phyloP scores from a whole-genome alignment of 306 rosid species.

The Cucurbita pepo region DNA sequence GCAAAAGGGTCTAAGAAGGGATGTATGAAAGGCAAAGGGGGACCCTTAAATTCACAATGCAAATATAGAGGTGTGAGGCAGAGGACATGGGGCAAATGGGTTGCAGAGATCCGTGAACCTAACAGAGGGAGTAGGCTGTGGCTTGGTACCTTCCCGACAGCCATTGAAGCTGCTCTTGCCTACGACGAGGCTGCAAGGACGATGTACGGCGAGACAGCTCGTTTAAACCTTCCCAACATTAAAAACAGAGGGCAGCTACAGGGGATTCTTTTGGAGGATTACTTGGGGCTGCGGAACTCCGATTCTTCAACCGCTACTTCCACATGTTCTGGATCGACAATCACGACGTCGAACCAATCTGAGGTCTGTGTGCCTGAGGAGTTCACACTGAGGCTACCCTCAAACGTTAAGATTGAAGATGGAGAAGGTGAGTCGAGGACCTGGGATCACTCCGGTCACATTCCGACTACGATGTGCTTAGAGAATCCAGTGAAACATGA shows the following conservation, averaged over 20 bases:
- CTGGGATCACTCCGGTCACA: neutral
- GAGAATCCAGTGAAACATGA: constrained; percentile 24
- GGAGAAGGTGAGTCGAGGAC: constrained; percentile 13
- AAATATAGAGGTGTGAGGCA: constrained; percentile 89
- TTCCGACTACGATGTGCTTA: neutral
- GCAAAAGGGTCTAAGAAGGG: constrained; percentile 97
- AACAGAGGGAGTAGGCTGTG: constrained; percentile 64
- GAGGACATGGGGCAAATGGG: constrained; percentile 99
- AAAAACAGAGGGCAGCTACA: constrained; percentile 11
- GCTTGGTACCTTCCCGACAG: constrained; percentile 68
- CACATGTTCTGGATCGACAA: constrained; percentile 26
- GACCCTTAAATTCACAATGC: constrained; percentile 64
- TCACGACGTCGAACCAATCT: constrained; percentile 33
- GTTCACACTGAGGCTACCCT: neutral
- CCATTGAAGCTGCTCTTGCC: constrained; percentile 54
- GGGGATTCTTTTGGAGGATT: constrained; percentile 17
- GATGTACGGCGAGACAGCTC: constrained; percentile 71
- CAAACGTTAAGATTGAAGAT: constrained; percentile 4
- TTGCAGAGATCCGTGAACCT: constrained; percentile 81
- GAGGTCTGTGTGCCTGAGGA: constrained; percentile 44
- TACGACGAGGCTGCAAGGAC: constrained; percentile 90
- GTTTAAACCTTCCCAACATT: constrained; percentile 53
- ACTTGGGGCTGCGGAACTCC: constrained; percentile 12
- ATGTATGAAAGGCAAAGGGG: constrained; percentile 97
- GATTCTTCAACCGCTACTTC: constrained; percentile 26